Percentiles rank a stretch among this genome's conserved stretches.
Evolutionary conservation across 2,329 filamentous ascomycete species (phyloP).

Genomic region (Gaeumannomyces tritici): DNA sequence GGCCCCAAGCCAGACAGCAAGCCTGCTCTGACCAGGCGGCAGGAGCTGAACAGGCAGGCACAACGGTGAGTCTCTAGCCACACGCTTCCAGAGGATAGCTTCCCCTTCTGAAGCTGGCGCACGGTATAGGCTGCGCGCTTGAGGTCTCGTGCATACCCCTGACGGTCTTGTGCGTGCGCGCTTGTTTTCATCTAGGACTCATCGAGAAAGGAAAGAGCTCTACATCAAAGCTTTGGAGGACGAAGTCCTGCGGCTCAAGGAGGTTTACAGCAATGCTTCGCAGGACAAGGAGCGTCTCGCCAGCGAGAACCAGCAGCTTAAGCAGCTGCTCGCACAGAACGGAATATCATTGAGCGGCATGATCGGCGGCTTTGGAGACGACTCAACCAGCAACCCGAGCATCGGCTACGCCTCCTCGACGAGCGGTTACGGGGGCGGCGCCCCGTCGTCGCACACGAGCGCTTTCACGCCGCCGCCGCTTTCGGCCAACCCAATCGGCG

Average conservation of each 20-base stretch:
- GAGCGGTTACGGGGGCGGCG: conserved; percentile 41
- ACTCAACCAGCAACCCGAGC: conserved; percentile 30
- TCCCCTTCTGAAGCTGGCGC: neutral
- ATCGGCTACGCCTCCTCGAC: conserved; percentile 42
- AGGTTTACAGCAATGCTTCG: conserved; percentile 64
- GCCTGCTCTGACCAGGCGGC: conserved; percentile 80
- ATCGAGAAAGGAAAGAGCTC: conserved; percentile 91
- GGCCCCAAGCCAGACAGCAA: conserved; percentile 96
- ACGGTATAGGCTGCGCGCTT: neutral
- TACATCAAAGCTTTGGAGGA: conserved; percentile 93
- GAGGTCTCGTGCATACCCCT: neutral
- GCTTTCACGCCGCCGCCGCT: conserved; percentile 36
- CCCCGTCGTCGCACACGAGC: conserved; percentile 28
- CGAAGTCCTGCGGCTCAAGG: conserved; percentile 80
- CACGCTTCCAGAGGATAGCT: neutral
- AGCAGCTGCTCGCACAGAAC: conserved; percentile 41
- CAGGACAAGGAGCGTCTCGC: conserved; percentile 67
- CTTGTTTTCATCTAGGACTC: conserved; percentile 54
- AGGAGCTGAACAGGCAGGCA: conserved; percentile 91
- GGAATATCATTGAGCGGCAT: conserved; percentile 28
- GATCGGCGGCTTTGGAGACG: conserved; percentile 15
- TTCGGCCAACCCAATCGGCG: conserved; percentile 10
- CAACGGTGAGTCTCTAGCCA: conserved; percentile 38
- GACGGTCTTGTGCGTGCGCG: conserved; percentile 5
- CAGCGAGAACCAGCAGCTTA: conserved; percentile 73